phyloP scores from a whole-genome alignment of 345 rosid species.

The Ceriops decandra region DNA sequence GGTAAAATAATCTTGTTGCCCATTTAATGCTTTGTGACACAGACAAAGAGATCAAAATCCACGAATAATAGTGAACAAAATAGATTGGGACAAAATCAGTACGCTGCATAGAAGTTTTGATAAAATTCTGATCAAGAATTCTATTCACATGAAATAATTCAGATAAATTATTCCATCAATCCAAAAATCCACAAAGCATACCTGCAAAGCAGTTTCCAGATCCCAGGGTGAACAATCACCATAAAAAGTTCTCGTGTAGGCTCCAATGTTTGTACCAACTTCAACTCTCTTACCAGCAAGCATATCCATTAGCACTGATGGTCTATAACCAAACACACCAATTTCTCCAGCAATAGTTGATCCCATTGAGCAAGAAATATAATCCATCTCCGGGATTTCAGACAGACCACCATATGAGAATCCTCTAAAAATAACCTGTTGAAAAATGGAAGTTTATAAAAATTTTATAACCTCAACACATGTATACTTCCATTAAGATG shows the following conservation, averaged over 20 bases:
- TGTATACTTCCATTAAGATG: neutral
- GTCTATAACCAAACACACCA: constrained; percentile 86
- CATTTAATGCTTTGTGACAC: too few species aligned
- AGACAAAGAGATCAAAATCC: neutral
- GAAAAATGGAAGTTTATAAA: constrained; percentile 11
- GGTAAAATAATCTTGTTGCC: too few species aligned
- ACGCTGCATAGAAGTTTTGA: neutral
- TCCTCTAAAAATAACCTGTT: constrained; percentile 82
- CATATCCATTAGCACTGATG: constrained; percentile 81
- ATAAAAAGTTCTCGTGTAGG: constrained; percentile 75
- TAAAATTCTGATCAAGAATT: neutral
- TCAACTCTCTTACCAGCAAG: constrained; percentile 97
- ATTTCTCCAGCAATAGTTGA: constrained; percentile 87
- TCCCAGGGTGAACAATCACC: constrained; percentile 88
- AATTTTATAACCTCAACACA: constrained; percentile 1
- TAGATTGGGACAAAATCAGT: neutral
- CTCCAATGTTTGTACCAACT: constrained; percentile 70
- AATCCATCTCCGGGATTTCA: constrained; percentile 75
- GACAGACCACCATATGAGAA: constrained; percentile 95
- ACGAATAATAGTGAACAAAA: neutral
- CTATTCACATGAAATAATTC: too few species aligned
- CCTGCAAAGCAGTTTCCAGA: constrained; percentile 95
- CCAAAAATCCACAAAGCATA: constrained; percentile 30
- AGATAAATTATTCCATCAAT: neutral
- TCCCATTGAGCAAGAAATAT: constrained; percentile 81